Percentiles rank a stretch among this genome's conserved stretches.
Evolutionary conservation across 345 rosid genomes (phyloP).

Genomic region (Pistacia integerrima): DNA sequence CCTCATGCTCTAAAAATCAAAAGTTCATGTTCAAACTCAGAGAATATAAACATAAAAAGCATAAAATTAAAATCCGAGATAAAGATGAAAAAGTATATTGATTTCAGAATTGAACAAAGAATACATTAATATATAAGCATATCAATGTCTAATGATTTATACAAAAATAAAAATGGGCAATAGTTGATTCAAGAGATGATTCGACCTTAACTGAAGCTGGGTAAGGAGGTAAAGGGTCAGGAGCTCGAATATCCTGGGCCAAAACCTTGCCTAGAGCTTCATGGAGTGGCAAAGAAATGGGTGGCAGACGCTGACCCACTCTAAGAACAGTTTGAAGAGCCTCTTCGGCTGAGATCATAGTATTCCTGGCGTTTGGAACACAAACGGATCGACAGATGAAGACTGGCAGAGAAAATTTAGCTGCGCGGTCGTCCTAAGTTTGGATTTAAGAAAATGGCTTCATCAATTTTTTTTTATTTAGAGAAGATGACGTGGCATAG

Average conservation of each 20-base stretch:
- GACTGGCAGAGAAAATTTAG: too few species aligned
- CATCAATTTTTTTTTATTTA: too few species aligned
- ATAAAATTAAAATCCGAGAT: background rate
- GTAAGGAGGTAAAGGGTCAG: slow-evolving; percentile 93
- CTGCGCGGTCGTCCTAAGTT: too few species aligned
- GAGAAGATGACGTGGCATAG: too few species aligned
- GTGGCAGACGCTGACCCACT: slow-evolving; percentile 60
- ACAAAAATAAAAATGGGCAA: too few species aligned
- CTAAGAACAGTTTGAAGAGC: slow-evolving; percentile 62
- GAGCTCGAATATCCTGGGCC: slow-evolving; percentile 80
- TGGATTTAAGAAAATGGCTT: too few species aligned
- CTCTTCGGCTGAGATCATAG: slow-evolving; percentile 58
- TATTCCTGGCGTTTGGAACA: slow-evolving; percentile 18
- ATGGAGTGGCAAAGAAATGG: slow-evolving; percentile 50
- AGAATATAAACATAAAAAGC: background rate
- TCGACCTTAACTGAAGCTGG: slow-evolving; percentile 85
- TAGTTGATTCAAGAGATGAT: background rate
- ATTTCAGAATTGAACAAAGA: too few species aligned
- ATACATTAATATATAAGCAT: too few species aligned
- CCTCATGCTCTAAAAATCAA: background rate
- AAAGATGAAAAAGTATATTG: too few species aligned
- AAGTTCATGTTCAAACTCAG: background rate
- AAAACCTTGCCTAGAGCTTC: slow-evolving; percentile 82
- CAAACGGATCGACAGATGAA: too few species aligned
- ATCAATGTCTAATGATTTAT: too few species aligned